Base-by-base conservation (phyloP, 768 basidiomycete species). In the Naganishia onofrii region DNA sequence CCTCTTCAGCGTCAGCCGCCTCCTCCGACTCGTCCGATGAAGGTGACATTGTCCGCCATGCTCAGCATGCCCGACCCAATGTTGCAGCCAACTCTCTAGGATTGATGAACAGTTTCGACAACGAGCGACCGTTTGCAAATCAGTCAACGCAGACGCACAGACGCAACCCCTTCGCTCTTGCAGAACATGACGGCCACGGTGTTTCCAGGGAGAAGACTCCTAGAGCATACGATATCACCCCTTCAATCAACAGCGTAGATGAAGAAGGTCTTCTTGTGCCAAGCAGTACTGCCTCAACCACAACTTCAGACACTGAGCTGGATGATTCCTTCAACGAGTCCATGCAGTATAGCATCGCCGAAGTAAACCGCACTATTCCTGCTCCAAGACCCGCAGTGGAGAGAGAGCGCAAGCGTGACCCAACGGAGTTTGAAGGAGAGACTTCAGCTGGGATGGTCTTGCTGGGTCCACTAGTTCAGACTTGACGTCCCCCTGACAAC, bases 231-330 rank as follows among this genome's bases (percentile, higher is more conserved):
- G 60, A 63, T 17, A 36, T 58, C 12, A 63, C 60, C 5, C 60
- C 60, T n/a, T 63, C 60, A 23, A 46, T 63, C 23, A 28, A 29
- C n/a, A 63, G 60, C 60, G 15, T 63, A 12, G 60, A 63, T 26
- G 23, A 42, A 42, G 17, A 63, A 63, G 60, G 60, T 44, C 21
- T 63, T 26, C 60, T 63, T n/a, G 60, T 63, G 23, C 60, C 60
- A n/a, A 63, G 60, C 42, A 63, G n/a, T 23, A 12, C 21, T 26
- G 60, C 1, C 26, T 51, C 48, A 26, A 12, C 48, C 23, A 6
- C 48, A 28, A 63, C 31, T 44, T 42, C 60, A 23, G 34, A 34
- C 57, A 34, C 34, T n/a, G 57, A 58, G 34, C n/a, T 21, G 29
- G 57, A 58, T 23, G 48, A 51, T 3, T 26, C 48, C 21, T 17